Evolutionary conservation across 805 yeast genomes (phyloP).

Genomic region (Kodamaea fukazawae): DNA sequence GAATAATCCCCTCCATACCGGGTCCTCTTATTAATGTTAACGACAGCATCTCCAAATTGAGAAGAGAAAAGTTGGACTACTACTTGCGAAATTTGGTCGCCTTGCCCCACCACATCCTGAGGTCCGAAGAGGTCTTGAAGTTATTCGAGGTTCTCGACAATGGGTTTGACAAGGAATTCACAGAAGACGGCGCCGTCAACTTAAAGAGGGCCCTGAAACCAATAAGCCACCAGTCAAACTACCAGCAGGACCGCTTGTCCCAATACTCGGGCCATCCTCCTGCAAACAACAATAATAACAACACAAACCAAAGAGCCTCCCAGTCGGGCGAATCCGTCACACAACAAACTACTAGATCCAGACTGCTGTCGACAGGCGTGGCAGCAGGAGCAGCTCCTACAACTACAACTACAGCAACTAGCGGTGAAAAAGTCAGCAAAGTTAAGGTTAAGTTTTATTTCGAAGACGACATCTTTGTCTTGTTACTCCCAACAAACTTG

Average conservation of each 20-base stretch:
- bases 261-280: constrained; percentile 42
- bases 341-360: constrained; percentile 6
- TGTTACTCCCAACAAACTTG: constrained; percentile 50
- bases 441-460: constrained; percentile 72
- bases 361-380: constrained; percentile 13
- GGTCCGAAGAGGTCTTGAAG: constrained; percentile 61
- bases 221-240: constrained; percentile 38
- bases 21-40: constrained; percentile 93
- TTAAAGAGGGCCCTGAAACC: constrained; percentile 31
- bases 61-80: constrained; percentile 53
- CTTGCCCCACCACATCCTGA: constrained; percentile 75
- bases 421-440: constrained; percentile 28
- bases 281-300: neutral
- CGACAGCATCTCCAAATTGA: constrained; percentile 57
- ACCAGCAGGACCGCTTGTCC: constrained; percentile 51
- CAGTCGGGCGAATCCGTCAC: constrained; percentile 25
- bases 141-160: constrained; percentile 64
- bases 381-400: neutral
- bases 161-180: constrained; percentile 57
- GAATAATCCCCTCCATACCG: constrained; percentile 90
- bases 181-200: constrained; percentile 11
- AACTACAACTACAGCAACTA: constrained; percentile 2
- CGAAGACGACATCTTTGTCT: constrained; percentile 78
- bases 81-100: constrained; percentile 57
- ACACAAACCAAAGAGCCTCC: constrained; percentile 17